These are phyloP conservation scores for Calonectria hawksworthii DNA, from an alignment of 2,329 filamentous ascomycete genomes.

Conservation along the genomic window DNA sequence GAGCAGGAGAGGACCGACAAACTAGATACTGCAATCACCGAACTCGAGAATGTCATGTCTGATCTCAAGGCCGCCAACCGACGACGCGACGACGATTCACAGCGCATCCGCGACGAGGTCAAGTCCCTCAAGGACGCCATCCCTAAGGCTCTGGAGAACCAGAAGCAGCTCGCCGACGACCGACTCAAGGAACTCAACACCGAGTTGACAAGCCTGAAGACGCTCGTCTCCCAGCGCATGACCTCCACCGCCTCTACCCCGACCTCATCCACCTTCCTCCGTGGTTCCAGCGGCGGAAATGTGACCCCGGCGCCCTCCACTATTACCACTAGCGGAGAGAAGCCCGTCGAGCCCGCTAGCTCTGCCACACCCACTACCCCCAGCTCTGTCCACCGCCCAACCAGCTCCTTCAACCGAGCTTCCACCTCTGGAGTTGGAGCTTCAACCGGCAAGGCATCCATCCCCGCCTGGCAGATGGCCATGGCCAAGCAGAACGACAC, in stretches of 20 bases:
- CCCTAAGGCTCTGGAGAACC: constrained; percentile 88
- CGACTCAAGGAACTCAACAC: constrained; percentile 86
- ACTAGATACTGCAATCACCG: constrained; percentile 83
- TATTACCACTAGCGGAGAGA: constrained; percentile 48
- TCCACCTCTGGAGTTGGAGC: constrained; percentile 56
- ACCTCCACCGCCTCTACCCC: constrained; percentile 51
- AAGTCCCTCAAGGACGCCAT: constrained; percentile 85
- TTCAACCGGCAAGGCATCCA: constrained; percentile 72
- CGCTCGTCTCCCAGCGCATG: constrained; percentile 79
- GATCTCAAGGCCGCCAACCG: constrained; percentile 87
- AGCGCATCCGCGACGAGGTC: constrained; percentile 89
- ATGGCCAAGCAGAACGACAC: constrained; percentile 68
- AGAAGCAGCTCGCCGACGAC: constrained; percentile 86
- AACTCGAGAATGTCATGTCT: constrained; percentile 86
- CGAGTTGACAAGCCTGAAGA: constrained; percentile 94
- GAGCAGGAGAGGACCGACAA: constrained; percentile 88
- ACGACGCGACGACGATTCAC: constrained; percentile 88
- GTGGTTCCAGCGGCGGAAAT: constrained; percentile 39
- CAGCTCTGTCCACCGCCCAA: constrained; percentile 40
- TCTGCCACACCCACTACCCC: constrained; percentile 46
- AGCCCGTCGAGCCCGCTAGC: constrained; percentile 43
- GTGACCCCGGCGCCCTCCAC: constrained; percentile 42
- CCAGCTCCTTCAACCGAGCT: constrained; percentile 46
- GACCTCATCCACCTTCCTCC: constrained; percentile 43
- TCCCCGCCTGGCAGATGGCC: constrained; percentile 85